Base-by-base conservation (phyloP, 2,329 filamentous ascomycete species). In the Colletotrichum brevisporum region DNA sequence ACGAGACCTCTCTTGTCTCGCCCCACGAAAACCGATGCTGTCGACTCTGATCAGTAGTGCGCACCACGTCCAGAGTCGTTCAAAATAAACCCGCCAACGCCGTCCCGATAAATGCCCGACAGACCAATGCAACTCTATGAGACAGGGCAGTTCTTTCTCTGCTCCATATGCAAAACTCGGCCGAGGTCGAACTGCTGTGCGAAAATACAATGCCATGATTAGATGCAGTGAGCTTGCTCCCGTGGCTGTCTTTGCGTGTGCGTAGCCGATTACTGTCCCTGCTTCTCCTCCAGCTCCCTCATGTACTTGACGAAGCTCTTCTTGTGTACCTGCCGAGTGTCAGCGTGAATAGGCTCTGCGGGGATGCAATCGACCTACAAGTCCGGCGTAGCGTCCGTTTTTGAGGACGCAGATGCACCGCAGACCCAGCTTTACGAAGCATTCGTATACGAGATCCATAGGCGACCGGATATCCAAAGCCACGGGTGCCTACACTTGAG, bases 251-350 rank as follows among this genome's bases (percentile, higher is more conserved):
- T 10, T 10, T 10, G 31, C 31, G 31, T 36, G 31, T 10, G 31
- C 31, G 2, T 36, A n/a, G 41, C 15, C 13, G 15, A 43, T 50
- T 18, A 68, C 24, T 68, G 57, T 5, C 51, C 58, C 43, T 81
- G 74, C 58, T 83, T 77, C 73, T 91, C 86, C 76, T 96, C 93
- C 53, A 95, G 82, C 76, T 97, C 92, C 73, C 95, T 94, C 80
- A 97, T 92, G 78, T 97, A 98, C 79, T 94, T 95, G 69, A 97
- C 95, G 83, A 99, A 98, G 4, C 90, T 91, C 84, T 99, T 99
- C 84, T 98, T 98, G 81, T 99, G 96, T 58, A 92, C 89, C 91
- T 93, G 45, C 54, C 18, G 61, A 70, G 56, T 73, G 72, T 73
- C 71, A 66, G 45, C 13, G 3, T 36, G 3, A 2, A 13, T 51